phyloP scores from a whole-genome alignment of 805 yeast species.

The Barnettozyma vustinii region DNA sequence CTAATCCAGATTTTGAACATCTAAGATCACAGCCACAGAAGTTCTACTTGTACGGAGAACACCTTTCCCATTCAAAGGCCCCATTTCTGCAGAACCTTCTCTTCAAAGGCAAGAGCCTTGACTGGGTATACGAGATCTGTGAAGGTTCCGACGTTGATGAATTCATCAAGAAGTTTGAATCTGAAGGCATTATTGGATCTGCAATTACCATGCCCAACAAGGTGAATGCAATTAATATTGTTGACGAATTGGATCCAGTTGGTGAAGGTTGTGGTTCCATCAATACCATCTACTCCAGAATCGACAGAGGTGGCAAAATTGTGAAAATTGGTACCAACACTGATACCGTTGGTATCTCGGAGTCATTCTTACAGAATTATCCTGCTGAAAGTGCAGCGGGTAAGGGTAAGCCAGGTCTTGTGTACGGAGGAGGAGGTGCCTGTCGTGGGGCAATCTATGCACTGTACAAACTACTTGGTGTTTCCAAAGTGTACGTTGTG shows the following conservation, averaged over 20 bases:
- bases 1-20: slow-evolving; percentile 4
- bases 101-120: slow-evolving; percentile 14
- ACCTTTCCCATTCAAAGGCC: slow-evolving; percentile 20
- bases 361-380: slow-evolving; percentile 18
- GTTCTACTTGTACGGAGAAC: slow-evolving; percentile 23
- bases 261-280: slow-evolving; percentile 25
- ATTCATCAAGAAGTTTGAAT: slow-evolving; percentile 11
- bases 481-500: slow-evolving; percentile 21
- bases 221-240: slow-evolving; percentile 17
- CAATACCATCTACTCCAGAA: slow-evolving; percentile 21
- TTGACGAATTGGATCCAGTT: slow-evolving; percentile 19
- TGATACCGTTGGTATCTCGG: slow-evolving; percentile 23
- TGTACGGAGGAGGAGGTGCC: slow-evolving; percentile 27
- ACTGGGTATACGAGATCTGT: slow-evolving; percentile 20
- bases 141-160: slow-evolving; percentile 19
- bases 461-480: slow-evolving; percentile 19
- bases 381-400: slow-evolving; percentile 14
- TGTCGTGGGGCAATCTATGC: slow-evolving; percentile 25
- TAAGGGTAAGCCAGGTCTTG: slow-evolving; percentile 18
- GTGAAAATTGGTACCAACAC: slow-evolving; percentile 23
- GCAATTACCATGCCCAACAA: slow-evolving; percentile 26
- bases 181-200: slow-evolving; percentile 16
- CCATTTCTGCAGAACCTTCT: slow-evolving; percentile 22
- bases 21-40: slow-evolving; percentile 6
- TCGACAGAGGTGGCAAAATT: slow-evolving; percentile 5